Evolutionary conservation across 1,284 basidiomycete species (phyloP).

Genomic region (Ceratobasidium sp.): DNA sequence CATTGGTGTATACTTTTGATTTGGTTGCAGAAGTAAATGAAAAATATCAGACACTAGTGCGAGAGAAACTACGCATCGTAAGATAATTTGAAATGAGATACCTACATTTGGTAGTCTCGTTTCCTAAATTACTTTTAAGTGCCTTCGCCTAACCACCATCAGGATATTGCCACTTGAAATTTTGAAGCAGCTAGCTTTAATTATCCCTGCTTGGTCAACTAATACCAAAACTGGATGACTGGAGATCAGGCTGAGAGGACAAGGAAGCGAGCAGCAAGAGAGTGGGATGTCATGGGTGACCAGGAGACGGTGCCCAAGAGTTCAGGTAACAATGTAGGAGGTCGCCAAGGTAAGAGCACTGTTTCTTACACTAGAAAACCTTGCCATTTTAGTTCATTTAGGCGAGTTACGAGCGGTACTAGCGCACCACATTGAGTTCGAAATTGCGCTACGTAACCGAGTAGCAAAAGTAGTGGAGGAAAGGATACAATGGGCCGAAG

Average conservation of each 20-base stretch:
- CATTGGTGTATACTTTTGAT: no score
- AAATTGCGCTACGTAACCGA: constrained; percentile 30
- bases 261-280: background rate
- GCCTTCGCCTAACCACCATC: no score
- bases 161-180: background rate
- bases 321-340: background rate
- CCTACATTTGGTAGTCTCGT: background rate
- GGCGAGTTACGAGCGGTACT: constrained; percentile 18
- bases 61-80: background rate
- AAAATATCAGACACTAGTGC: no score
- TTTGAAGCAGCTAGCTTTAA: background rate
- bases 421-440: constrained; percentile 23
- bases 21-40: no score
- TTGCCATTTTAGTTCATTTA: background rate
- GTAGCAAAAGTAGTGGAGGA: constrained; percentile 27
- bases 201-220: no score
- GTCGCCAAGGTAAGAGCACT: background rate
- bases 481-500: constrained; percentile 34
- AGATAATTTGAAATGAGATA: background rate
- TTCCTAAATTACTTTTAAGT: constrained; percentile 2
- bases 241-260: background rate
- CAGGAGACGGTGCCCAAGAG: background rate
- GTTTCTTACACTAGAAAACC: background rate
- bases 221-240: background rate
- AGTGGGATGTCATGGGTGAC: background rate